Percentiles rank a stretch among this genome's conserved stretches.
phyloP scores from a whole-genome alignment of 805 yeast species.

The Clavispora carvajalis region DNA sequence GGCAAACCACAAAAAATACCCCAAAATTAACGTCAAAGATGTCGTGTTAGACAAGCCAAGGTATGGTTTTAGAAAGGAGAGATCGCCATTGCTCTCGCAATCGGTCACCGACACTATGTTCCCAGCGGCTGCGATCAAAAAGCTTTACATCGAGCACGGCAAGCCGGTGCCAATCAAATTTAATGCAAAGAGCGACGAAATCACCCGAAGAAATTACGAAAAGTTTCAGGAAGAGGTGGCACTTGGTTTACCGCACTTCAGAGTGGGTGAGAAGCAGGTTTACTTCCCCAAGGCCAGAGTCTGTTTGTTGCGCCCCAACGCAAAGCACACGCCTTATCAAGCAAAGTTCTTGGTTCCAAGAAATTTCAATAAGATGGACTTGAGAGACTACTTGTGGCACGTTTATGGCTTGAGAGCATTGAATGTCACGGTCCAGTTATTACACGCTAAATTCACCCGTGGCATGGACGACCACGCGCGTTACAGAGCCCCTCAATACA shows the following conservation, averaged over 20 bases:
- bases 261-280: constrained; percentile 67
- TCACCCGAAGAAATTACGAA: constrained; percentile 35
- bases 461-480: constrained; percentile 55
- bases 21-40: constrained; percentile 35
- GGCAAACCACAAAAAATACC: constrained; percentile 29
- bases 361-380: constrained; percentile 87
- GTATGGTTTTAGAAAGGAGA: constrained; percentile 33
- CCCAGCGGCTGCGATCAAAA: constrained; percentile 32
- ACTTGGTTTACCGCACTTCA: constrained; percentile 71
- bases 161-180: constrained; percentile 40
- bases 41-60: constrained; percentile 35
- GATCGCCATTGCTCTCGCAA: constrained; percentile 36
- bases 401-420: constrained; percentile 87
- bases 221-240: constrained; percentile 48
- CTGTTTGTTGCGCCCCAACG: constrained; percentile 79
- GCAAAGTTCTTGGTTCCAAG: constrained; percentile 95
- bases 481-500: constrained; percentile 71
- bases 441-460: constrained; percentile 65
- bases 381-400: constrained; percentile 89
- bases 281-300: constrained; percentile 86
- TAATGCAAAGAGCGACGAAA: constrained; percentile 28
- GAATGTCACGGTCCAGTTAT: constrained; percentile 79
- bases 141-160: constrained; percentile 30
- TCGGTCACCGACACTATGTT: constrained; percentile 36
- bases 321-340: constrained; percentile 96